Percentiles rank a stretch among this genome's conserved stretches.
phyloP scores from a whole-genome alignment of 441 rosid species.

The Erysimum cheiri region DNA sequence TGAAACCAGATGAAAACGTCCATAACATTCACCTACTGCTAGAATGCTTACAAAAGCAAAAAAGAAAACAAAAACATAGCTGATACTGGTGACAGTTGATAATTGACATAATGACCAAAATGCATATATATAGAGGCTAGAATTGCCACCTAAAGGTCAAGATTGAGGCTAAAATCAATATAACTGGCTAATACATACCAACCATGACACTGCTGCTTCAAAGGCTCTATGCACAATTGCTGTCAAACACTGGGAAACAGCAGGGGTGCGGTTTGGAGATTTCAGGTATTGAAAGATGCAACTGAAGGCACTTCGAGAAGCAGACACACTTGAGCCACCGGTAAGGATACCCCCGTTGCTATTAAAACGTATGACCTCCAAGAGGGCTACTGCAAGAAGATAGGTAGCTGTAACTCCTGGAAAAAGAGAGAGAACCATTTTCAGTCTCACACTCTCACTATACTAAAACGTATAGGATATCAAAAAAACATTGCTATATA shows the following conservation, averaged over 20 bases:
- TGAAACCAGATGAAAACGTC: slow-evolving; percentile 49
- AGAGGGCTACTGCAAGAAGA: slow-evolving; percentile 90
- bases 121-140: slow-evolving; percentile 11
- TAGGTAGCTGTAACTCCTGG: slow-evolving; percentile 93
- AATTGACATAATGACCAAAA: slow-evolving; percentile 4
- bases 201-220: slow-evolving; percentile 86
- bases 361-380: slow-evolving; percentile 86
- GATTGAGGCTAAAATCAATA: not conserved
- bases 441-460: slow-evolving; percentile 20
- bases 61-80: not conserved
- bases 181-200: slow-evolving; percentile 54
- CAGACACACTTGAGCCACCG: slow-evolving; percentile 58
- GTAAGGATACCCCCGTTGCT: slow-evolving; percentile 96
- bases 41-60: not conserved
- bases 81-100: slow-evolving; percentile 5
- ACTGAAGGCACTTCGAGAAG: slow-evolving; percentile 88
- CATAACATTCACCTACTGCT: slow-evolving; percentile 30
- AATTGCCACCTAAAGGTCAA: slow-evolving; percentile 28
- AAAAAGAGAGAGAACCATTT: not conserved
- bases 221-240: slow-evolving; percentile 86
- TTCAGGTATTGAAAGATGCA: slow-evolving; percentile 90
- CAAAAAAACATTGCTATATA: not conserved
- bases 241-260: slow-evolving; percentile 85
- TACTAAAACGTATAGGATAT: slow-evolving; percentile 14
- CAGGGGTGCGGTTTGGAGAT: slow-evolving; percentile 79